These are phyloP conservation scores for Dimocarpus longan DNA, from an alignment of 345 rosid species.

Conservation along the genomic window DNA sequence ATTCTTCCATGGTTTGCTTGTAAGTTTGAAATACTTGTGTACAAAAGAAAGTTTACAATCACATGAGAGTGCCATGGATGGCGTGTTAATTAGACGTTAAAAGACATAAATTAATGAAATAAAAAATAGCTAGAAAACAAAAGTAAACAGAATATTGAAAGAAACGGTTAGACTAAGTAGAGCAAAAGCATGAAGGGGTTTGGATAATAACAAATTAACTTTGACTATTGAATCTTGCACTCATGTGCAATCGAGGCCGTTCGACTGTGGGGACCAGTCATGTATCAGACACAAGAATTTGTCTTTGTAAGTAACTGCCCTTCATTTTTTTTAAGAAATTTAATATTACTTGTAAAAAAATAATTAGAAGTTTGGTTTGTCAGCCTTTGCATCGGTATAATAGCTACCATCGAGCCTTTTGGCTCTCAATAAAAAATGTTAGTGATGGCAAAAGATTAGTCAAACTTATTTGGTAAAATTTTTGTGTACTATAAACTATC, in stretches of 20 bases:
- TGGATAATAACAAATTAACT: background rate
- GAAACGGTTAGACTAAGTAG: background rate
- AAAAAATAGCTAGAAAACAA: slow-evolving; percentile 15
- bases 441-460: no score
- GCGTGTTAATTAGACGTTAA: background rate
- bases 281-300: background rate
- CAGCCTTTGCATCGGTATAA: background rate
- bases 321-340: background rate
- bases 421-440: background rate
- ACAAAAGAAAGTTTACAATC: background rate
- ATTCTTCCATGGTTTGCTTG: background rate
- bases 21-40: background rate
- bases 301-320: background rate
- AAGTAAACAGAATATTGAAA: slow-evolving; percentile 1
- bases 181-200: background rate
- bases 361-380: background rate
- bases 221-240: slow-evolving; percentile 5
- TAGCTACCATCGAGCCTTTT: background rate
- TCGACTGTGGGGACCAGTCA: background rate
- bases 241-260: background rate
- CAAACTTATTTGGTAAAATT: background rate
- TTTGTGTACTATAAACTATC: no score
- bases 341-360: background rate
- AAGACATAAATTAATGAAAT: background rate
- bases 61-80: background rate